phyloP scores from a whole-genome alignment of 2,329 filamentous ascomycete species.

The Penicillium sp. region DNA sequence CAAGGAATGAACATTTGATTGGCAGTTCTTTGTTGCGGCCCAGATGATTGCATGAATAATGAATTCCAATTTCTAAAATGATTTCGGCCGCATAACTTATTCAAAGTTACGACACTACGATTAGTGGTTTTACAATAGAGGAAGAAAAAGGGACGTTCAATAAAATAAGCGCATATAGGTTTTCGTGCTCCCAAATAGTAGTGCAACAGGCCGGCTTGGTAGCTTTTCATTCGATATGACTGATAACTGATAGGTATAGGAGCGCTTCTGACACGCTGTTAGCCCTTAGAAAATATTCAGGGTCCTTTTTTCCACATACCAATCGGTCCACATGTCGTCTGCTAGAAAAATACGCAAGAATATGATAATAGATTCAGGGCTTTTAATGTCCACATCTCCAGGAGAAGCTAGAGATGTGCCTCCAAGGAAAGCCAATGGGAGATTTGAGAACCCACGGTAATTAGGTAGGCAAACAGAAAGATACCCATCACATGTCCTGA shows the following conservation, averaged over 20 bases:
- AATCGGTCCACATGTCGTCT: too few relatives aligned
- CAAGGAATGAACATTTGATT: neutral
- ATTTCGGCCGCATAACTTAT: neutral
- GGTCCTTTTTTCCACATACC: neutral
- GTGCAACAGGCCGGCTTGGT: neutral
- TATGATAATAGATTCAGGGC: too few relatives aligned
- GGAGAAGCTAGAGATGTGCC: neutral
- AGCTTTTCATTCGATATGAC: too few relatives aligned
- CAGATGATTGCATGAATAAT: neutral
- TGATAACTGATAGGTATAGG: neutral
- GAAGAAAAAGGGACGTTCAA: neutral
- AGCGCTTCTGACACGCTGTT: neutral
- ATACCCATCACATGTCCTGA: neutral
- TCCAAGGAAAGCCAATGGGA: neutral
- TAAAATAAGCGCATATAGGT: neutral
- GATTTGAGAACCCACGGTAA: neutral
- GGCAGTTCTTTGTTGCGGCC: neutral
- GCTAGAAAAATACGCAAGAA: too few relatives aligned
- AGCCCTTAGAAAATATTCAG: neutral
- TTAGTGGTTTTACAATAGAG: neutral
- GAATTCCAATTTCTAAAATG: neutral
- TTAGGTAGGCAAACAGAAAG: neutral
- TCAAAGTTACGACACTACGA: neutral
- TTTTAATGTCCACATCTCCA: neutral
- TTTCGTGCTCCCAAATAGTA: neutral